A percentile compares a stretch with the other conserved stretches of the same genome.
Conservation (phyloP, 2,329 filamentous ascomycete genomes). For the Dothideomycetes sp. region DNA sequence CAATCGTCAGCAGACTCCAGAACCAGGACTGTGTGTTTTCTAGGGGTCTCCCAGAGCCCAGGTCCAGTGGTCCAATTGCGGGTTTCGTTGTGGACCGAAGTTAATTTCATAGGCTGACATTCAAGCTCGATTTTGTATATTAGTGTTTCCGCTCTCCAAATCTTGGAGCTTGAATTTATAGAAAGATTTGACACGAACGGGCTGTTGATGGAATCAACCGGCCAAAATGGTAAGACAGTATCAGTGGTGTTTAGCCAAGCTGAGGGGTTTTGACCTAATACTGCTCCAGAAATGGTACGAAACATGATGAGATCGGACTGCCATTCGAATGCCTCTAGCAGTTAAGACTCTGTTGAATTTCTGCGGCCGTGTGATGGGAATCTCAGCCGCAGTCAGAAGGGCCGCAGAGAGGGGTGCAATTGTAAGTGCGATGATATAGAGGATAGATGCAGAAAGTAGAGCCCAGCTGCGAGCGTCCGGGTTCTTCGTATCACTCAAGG, state of each 20-base stretch:
- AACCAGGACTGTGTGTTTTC: not conserved
- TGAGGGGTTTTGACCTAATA: not conserved
- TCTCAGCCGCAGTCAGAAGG: not conserved
- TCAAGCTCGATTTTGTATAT: not conserved
- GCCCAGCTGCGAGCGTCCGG: not conserved
- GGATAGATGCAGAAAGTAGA: not conserved
- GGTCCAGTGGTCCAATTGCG: too few species aligned
- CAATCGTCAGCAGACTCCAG: not conserved
- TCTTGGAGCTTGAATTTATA: not conserved
- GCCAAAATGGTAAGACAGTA: not conserved
- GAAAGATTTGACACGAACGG: not conserved
- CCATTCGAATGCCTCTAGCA: not conserved
- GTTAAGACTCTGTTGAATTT: not conserved
- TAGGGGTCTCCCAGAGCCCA: not conserved
- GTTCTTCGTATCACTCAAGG: not conserved
- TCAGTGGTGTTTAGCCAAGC: not conserved
- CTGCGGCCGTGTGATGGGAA: too few species aligned
- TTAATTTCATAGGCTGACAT: not conserved
- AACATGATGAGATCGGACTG: not conserved
- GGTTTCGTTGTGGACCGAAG: too few species aligned
- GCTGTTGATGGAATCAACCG: not conserved
- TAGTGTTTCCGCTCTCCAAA: not conserved
- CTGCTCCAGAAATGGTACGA: not conserved
- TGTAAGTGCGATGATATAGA: not conserved
- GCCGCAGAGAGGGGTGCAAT: not conserved